Evolutionary conservation across 352 stramenopile species (phyloP).

Genomic region (Aphanomyces euteiches): DNA sequence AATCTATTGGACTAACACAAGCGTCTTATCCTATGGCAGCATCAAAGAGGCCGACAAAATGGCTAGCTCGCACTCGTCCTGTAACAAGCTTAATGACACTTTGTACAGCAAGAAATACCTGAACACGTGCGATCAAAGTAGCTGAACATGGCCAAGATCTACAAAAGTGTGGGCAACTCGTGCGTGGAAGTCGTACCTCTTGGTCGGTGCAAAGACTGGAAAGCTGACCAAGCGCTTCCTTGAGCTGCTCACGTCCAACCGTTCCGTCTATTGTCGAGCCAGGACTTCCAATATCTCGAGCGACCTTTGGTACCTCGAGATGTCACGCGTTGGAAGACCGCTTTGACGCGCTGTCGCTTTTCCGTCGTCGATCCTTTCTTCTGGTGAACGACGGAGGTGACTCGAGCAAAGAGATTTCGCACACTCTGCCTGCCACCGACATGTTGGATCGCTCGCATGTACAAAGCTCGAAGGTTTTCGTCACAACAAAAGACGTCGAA

Average conservation of each 20-base stretch:
- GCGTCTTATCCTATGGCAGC: not conserved
- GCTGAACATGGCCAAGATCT: slow-evolving; percentile 50
- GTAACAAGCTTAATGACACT: not conserved
- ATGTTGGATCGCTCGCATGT: slow-evolving; percentile 30
- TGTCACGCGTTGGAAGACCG: slow-evolving; percentile 35
- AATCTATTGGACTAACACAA: not conserved
- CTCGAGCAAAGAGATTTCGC: not conserved
- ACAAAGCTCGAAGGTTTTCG: not conserved
- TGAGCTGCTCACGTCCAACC: not conserved
- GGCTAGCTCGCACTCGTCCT: slow-evolving; percentile 2
- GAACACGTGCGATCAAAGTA: slow-evolving; percentile 42
- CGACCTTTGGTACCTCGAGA: slow-evolving; percentile 47
- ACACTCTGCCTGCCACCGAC: slow-evolving; percentile 7
- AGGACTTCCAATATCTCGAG: slow-evolving; percentile 37
- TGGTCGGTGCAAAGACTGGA: not conserved
- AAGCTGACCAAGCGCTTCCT: slow-evolving; percentile 45
- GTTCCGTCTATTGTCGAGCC: not conserved
- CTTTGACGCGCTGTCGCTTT: slow-evolving; percentile 3
- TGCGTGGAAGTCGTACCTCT: not conserved
- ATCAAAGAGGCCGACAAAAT: not conserved
- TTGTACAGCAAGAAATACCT: slow-evolving; percentile 33
- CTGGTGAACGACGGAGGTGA: slow-evolving; percentile 4
- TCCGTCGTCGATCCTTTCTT: slow-evolving; percentile 36
- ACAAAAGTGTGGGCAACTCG: not conserved
- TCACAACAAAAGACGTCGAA: slow-evolving; percentile 22